Evolutionary conservation across 352 stramenopile genomes (phyloP).

Genomic region (Phytophthora brassicae): DNA sequence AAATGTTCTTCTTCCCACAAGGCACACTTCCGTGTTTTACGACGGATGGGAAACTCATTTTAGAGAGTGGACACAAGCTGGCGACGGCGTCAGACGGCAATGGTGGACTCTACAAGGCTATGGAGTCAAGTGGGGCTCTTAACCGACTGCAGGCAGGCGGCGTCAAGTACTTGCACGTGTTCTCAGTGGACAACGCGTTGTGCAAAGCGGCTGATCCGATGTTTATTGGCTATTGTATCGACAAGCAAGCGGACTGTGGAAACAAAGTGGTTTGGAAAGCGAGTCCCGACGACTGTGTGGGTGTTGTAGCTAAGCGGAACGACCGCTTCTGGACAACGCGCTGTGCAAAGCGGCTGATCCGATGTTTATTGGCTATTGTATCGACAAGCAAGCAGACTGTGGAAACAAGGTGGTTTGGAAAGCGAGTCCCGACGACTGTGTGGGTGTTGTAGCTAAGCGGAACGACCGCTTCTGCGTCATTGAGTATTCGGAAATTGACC

Average conservation of each 20-base stretch:
- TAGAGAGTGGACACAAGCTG: conserved; percentile 83
- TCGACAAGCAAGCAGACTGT: conserved; percentile 92
- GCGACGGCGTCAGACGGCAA: conserved; percentile 97
- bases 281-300: conserved; percentile 92
- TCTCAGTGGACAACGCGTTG: conserved; percentile 98
- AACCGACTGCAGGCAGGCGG: conserved; percentile 80
- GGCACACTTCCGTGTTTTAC: conserved; percentile 95
- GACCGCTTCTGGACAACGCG: no score
- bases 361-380: conserved; percentile 96
- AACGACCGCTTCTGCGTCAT: conserved; percentile 90
- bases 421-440: conserved; percentile 89
- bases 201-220: conserved; percentile 94
- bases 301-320: conserved; percentile 83
- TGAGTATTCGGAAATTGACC: conserved; percentile 97
- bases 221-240: conserved; percentile 97
- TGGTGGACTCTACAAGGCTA: conserved; percentile 94
- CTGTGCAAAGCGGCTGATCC: conserved; percentile 95
- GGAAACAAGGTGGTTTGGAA: conserved; percentile 98
- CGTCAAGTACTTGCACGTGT: conserved; percentile 95
- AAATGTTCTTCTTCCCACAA: conserved; percentile 96
- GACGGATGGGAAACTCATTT: conserved; percentile 94
- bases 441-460: conserved; percentile 84
- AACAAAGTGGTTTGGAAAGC: conserved; percentile 98
- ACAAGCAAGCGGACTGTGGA: conserved; percentile 91
- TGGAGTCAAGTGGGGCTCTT: conserved; percentile 88